Base-by-base conservation (phyloP, 2,329 filamentous ascomycete species). In the Aureobasidium namibiae region DNA sequence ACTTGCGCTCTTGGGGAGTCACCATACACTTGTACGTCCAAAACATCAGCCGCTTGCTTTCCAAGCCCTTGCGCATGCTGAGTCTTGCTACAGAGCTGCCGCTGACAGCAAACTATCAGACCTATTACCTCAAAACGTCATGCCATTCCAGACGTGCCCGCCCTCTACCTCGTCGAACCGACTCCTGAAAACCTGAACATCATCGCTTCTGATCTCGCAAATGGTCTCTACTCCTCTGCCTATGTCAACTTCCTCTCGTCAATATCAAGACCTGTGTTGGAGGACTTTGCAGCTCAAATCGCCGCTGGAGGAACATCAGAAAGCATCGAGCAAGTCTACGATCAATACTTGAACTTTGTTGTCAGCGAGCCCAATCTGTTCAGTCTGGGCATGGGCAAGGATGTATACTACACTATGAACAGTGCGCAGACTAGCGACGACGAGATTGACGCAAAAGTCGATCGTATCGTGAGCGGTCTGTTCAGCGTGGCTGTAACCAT, bases 401-500 rank as follows among this genome's bases (percentile, higher is more conserved):
- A 95, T 72, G 90, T 89, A 9, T 99, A 99, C 72, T 95, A 90
- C 85, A 90, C 89, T n/a, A 79, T 99, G 69, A 97, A 97, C 75
- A 97, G 92, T 73, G 89, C 88, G 16, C 86, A 89, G 69, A 95
- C 91, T 2, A 89, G 87, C 64, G 94, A 97, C 67, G 89, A 94
- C 61, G 89, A 94, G 69, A 81, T 99, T 58, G 94, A 97, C 68
- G 79, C 82, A 56, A 85, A 94, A 38, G 83, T 99, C 33, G 92
- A 99, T 72, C 86, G 86, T 65, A 92, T 97, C 63, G 94, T 99
- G 53, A 95, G 89, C 67, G 94, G 94, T 0, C 78, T 99, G n/a
- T 99, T 97, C 75, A 96, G 92, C 63, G 94, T 99, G 50, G 87
- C 94, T 61, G 94, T 95, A n/a, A 99, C 94, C 5, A 96, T 96